A percentile compares a stretch with the other conserved stretches of the same genome.
Evolutionary conservation across 106 monocot species (phyloP).

Genomic region (Dactylorhiza incarnata): DNA sequence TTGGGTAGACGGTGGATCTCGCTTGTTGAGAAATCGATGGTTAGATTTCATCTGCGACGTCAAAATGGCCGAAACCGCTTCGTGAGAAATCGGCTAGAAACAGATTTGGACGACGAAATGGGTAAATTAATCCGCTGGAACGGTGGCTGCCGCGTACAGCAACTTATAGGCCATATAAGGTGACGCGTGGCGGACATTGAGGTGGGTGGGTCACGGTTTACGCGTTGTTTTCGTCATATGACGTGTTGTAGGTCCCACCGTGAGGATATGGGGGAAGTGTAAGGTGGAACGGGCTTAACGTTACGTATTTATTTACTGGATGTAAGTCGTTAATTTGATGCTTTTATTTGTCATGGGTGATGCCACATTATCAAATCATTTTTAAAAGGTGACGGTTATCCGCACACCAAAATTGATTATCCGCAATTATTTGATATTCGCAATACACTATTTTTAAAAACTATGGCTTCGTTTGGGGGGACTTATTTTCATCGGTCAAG

Average conservation of each 20-base stretch:
- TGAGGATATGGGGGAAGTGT: background rate
- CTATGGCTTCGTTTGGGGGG: too few relatives aligned
- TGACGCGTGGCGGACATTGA: background rate
- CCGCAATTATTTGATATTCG: too few relatives aligned
- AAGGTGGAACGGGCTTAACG: background rate
- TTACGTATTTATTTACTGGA: too few relatives aligned
- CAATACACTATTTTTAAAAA: too few relatives aligned
- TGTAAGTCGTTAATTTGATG: too few relatives aligned
- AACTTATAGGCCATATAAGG: background rate
- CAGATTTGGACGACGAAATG: too few relatives aligned
- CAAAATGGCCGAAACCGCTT: background rate
- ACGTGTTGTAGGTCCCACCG: background rate
- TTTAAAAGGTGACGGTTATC: too few relatives aligned
- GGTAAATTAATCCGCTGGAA: background rate
- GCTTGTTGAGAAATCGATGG: background rate
- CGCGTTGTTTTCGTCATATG: conserved; percentile 2
- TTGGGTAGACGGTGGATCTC: background rate
- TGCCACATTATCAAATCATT: too few relatives aligned
- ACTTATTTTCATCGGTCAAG: too few relatives aligned
- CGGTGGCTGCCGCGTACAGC: background rate
- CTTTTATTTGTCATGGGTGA: too few relatives aligned
- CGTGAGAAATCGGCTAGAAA: background rate
- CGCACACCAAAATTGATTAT: too few relatives aligned
- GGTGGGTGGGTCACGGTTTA: background rate
- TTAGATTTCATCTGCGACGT: background rate